Evolutionary conservation across 208 protist genomes (phyloP), one percentile per base, ranked within the genome.

Genomic region (Trypanosoma lewisi): DNA sequence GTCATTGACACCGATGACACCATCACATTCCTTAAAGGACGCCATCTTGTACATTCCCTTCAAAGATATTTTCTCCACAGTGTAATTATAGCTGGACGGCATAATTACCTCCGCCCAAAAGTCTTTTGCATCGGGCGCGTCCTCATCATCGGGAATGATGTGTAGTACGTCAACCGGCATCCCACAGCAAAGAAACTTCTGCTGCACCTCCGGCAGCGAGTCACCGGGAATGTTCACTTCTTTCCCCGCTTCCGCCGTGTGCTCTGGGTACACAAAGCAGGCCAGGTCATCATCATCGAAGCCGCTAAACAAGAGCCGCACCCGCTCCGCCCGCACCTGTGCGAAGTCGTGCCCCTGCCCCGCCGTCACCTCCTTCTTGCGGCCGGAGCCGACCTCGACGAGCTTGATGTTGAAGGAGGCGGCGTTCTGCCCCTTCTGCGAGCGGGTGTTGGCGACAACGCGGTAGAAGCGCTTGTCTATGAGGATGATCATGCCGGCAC

Each of bases 1-100:
- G 55, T 96, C 89, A 48, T 87, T 96, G 31, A 96, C 87, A 54
- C 85, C 86, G 17, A 96, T 67, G 16, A 77, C 72, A 4, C 89
- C 89, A 54, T 96, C 89, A 63, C 89, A 96, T 78, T 96, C 89
- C 27, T 70, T 77, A 58, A 96, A 80, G 25, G 86, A 67, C 0
- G 89, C 86, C 84, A 93, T 93, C 61, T 86, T 82, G 73, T 96
- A 96, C 48, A 93, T 66, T n/a, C 87, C 87, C 50, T 93, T 91
- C 57, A 92, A 57, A 14, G 72, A 73, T 17, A 96, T 76, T 64
- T 91, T 90, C 60, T 96, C 89, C 42, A 96, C 89, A 4, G 86
- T 91, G 65, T 92, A 96, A 25, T 69, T 63, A 74, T 93, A 93
- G 73, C 84, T 93, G 59, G 70, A 90, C 28, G 89, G 89, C 80